phyloP scores from a whole-genome alignment of 306 rosid genomes.

The Inga laurina region DNA sequence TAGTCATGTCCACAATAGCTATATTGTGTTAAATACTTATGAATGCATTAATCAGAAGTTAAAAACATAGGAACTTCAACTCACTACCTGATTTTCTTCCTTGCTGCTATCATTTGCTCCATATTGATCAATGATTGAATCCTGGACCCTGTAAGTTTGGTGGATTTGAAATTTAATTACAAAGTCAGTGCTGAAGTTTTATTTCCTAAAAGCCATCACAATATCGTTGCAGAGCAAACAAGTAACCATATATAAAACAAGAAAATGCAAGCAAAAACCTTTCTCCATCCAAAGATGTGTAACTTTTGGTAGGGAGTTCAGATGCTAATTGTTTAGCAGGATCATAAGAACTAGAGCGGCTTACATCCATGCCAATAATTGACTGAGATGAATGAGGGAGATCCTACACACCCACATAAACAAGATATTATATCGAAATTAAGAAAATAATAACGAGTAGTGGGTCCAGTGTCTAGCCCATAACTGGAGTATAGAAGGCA shows the following conservation, averaged over 20 bases:
- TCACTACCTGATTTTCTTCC: conserved; percentile 65
- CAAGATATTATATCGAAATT: background rate
- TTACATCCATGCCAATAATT: conserved; percentile 48
- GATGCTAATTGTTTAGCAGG: conserved; percentile 75
- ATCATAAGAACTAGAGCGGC: conserved; percentile 60
- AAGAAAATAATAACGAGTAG: background rate
- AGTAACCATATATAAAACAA: conserved; percentile 4
- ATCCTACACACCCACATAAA: conserved; percentile 53
- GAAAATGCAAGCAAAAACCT: conserved; percentile 53
- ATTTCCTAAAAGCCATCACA: conserved; percentile 14
- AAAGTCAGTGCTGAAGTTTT: conserved; percentile 4
- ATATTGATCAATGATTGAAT: conserved; percentile 40
- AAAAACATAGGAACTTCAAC: conserved; percentile 41
- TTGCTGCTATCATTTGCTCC: conserved; percentile 39
- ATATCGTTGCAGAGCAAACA: conserved; percentile 8
- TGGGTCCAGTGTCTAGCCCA: background rate
- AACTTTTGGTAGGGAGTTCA: conserved; percentile 50
- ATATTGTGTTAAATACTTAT: conserved; percentile 21
- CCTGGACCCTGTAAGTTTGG: conserved; percentile 55
- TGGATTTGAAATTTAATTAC: conserved; percentile 14
- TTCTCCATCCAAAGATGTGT: conserved; percentile 47
- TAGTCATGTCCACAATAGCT: conserved; percentile 25
- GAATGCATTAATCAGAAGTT: conserved; percentile 21
- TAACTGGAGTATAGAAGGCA: background rate
- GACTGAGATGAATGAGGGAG: conserved; percentile 55